phyloP scores from a whole-genome alignment of 805 yeast genomes.

The Maudiozyma barnettii region DNA sequence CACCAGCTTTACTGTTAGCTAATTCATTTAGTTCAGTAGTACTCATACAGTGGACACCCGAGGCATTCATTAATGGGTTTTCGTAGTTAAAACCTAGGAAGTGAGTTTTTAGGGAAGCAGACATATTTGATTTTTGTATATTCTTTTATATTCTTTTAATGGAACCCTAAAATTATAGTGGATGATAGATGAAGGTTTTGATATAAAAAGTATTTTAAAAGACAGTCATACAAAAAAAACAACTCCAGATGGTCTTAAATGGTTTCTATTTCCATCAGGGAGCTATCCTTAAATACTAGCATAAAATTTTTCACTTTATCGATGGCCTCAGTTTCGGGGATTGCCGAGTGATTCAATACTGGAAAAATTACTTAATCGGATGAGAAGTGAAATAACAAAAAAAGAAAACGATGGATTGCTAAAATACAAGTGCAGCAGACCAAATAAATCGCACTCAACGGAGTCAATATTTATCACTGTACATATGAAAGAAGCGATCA shows the following conservation, averaged over 20 bases:
- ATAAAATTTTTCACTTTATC: not conserved
- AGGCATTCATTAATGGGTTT: conserved; percentile 28
- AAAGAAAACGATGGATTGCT: too few relatives aligned
- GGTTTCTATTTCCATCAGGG: not conserved
- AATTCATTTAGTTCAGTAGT: conserved; percentile 19
- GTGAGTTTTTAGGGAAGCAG: conserved; percentile 11
- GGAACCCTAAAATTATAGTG: too few relatives aligned
- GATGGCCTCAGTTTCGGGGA: not conserved
- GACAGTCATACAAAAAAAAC: too few relatives aligned
- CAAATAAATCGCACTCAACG: too few relatives aligned
- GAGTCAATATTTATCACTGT: too few relatives aligned
- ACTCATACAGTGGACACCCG: conserved; percentile 28
- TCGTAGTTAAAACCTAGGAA: conserved; percentile 15
- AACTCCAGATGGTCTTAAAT: too few relatives aligned
- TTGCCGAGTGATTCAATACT: not conserved
- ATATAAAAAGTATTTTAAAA: too few relatives aligned
- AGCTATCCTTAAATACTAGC: not conserved
- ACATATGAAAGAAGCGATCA: too few relatives aligned
- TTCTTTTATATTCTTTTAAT: not conserved
- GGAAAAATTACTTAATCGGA: too few relatives aligned
- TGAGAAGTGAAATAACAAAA: too few relatives aligned
- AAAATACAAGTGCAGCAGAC: too few relatives aligned
- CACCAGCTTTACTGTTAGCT: conserved; percentile 20
- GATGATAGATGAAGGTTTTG: not conserved
- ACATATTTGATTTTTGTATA: not conserved